phyloP scores from a whole-genome alignment of 225 moss, liverwort and hornwort genomes.

The Pleurozium schreberi region DNA sequence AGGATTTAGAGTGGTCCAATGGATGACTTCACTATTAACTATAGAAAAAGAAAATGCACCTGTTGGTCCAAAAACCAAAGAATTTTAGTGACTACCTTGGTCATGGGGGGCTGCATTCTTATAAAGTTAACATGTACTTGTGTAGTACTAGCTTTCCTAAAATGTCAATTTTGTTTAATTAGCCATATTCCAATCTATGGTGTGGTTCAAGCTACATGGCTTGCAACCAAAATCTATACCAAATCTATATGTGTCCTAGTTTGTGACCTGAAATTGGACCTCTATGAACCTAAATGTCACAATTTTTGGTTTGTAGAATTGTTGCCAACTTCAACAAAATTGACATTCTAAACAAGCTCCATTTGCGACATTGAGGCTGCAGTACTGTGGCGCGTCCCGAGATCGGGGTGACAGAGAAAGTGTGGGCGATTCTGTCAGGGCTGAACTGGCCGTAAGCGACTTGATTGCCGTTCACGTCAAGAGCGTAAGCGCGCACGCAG shows the following conservation, averaged over 20 bases:
- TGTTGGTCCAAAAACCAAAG: no score
- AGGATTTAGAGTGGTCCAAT: no score
- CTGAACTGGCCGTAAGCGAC: conserved; percentile 57
- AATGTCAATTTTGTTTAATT: background rate
- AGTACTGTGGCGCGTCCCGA: conserved; percentile 37
- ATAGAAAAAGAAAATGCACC: no score
- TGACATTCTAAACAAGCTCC: background rate
- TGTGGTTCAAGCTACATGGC: background rate
- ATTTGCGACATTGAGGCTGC: conserved; percentile 21
- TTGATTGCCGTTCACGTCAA: conserved; percentile 9
- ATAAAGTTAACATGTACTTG: no score
- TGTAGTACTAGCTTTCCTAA: background rate
- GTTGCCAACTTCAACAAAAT: no score
- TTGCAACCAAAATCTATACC: background rate
- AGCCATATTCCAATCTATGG: background rate
- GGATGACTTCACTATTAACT: no score
- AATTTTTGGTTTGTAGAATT: background rate
- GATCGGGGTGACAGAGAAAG: conserved; percentile 36
- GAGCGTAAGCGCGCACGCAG: conserved; percentile 57
- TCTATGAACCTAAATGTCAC: background rate
- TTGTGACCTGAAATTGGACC: background rate
- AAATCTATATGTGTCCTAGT: background rate
- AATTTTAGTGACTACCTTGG: no score
- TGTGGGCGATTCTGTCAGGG: conserved; percentile 13
- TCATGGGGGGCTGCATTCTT: no score